Evolutionary conservation across 805 yeast species (phyloP).

Genomic region (Sugiyamaella floridensis): DNA sequence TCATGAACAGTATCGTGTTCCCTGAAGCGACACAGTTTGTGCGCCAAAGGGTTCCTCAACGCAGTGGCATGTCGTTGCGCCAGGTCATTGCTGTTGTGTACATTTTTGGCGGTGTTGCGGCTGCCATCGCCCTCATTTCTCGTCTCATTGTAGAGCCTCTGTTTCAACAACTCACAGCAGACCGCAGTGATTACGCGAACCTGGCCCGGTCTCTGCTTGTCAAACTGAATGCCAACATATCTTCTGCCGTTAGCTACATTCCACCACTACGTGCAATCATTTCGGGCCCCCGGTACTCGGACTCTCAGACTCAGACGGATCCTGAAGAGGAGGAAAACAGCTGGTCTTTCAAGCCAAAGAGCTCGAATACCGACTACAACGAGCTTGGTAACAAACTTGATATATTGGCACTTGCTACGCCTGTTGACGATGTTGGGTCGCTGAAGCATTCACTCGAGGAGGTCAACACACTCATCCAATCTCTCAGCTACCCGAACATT

Average conservation of each 20-base stretch:
- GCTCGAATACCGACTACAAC: not conserved
- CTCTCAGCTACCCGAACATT: constrained; percentile 5
- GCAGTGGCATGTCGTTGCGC: constrained; percentile 16
- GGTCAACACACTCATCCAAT: constrained; percentile 8
- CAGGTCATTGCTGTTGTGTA: constrained; percentile 27
- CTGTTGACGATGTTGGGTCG: constrained; percentile 2
- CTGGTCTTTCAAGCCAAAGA: not conserved
- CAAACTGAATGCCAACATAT: constrained; percentile 21
- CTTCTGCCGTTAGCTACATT: constrained; percentile 14
- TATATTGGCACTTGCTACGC: not conserved
- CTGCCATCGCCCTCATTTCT: constrained; percentile 24
- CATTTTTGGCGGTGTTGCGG: constrained; percentile 29
- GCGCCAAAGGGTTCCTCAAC: constrained; percentile 9
- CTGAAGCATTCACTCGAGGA: constrained; percentile 13
- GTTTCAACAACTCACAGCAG: constrained; percentile 27
- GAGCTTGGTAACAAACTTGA: constrained; percentile 4
- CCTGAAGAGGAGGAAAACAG: constrained; percentile 1
- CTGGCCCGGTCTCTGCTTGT: constrained; percentile 23
- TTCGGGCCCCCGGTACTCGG: constrained; percentile 18
- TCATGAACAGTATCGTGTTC: constrained; percentile 19
- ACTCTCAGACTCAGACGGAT: constrained; percentile 25
- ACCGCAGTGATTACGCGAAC: constrained; percentile 27
- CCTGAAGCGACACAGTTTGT: constrained; percentile 24
- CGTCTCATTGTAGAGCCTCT: constrained; percentile 30
- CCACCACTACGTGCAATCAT: constrained; percentile 17